Evolutionary conservation across 768 basidiomycete species (phyloP).

Genomic region (Cystobasidiopsis lactophilus): DNA sequence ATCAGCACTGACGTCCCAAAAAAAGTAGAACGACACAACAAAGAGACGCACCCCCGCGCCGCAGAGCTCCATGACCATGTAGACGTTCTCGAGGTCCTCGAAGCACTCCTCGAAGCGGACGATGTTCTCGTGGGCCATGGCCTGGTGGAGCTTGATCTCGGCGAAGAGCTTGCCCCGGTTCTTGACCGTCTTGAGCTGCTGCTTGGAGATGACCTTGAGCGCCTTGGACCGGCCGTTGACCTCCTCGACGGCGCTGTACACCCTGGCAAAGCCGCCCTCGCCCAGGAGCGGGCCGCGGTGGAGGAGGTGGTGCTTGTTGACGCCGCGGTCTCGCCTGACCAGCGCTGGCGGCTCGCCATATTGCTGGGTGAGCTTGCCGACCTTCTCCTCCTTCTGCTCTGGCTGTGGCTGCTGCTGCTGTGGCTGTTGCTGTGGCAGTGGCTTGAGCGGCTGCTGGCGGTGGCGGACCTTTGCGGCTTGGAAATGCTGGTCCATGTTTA

Average conservation of each 20-base stretch:
- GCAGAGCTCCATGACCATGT: slow-evolving; percentile 90
- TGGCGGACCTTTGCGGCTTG: too few species aligned
- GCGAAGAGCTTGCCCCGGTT: slow-evolving; percentile 97
- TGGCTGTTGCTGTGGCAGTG: too few species aligned
- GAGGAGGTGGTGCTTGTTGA: slow-evolving; percentile 8
- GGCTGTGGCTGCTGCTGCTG: too few species aligned
- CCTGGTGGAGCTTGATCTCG: slow-evolving; percentile 92
- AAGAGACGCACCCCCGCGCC: slow-evolving; percentile 47
- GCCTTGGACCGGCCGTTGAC: slow-evolving; percentile 41
- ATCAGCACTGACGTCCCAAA: not conserved
- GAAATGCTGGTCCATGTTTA: too few species aligned
- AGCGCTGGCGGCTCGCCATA: slow-evolving; percentile 16
- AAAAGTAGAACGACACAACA: too few species aligned
- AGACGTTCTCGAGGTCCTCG: slow-evolving; percentile 84
- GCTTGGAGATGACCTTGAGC: slow-evolving; percentile 87
- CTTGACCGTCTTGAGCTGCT: slow-evolving; percentile 78
- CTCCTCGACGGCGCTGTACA: slow-evolving; percentile 72
- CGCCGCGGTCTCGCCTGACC: slow-evolving; percentile 7
- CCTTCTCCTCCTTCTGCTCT: not conserved
- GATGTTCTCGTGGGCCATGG: slow-evolving; percentile 76
- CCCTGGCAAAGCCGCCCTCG: slow-evolving; percentile 78
- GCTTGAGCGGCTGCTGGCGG: too few species aligned
- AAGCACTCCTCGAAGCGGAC: slow-evolving; percentile 83
- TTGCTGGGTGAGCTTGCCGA: slow-evolving; percentile 16
- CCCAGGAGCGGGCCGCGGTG: slow-evolving; percentile 18